These are phyloP conservation scores for Termitomyces sp. DNA, from an alignment of 768 basidiomycete genomes.

Conservation along the genomic window DNA sequence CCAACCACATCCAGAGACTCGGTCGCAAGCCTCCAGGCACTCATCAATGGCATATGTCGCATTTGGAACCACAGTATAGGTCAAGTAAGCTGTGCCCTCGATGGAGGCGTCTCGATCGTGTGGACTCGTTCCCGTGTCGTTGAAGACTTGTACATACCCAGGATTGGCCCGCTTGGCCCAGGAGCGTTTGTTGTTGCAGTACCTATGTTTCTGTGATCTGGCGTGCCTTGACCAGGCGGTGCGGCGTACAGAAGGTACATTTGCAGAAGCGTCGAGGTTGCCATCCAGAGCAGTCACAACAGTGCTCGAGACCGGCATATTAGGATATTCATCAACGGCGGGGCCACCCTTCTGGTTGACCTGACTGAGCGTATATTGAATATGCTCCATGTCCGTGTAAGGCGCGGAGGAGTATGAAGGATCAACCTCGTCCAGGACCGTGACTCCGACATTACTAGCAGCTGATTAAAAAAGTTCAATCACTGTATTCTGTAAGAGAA, in stretches of 20 bases:
- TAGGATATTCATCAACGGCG: constrained; percentile 22
- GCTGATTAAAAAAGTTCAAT: too few relatives aligned
- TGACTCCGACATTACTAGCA: too few relatives aligned
- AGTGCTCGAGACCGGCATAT: constrained; percentile 30
- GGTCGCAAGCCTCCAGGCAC: constrained; percentile 35
- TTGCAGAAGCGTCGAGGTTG: constrained; percentile 22
- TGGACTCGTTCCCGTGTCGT: constrained; percentile 35
- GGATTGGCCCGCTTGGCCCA: constrained; percentile 19
- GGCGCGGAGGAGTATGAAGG: too few relatives aligned
- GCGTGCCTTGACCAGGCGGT: constrained; percentile 11
- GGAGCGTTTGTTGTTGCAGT: too few relatives aligned
- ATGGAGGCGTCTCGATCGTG: constrained; percentile 35
- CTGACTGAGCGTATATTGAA: too few relatives aligned
- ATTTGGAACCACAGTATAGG: constrained; percentile 41
- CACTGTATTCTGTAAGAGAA: too few relatives aligned
- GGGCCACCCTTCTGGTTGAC: constrained; percentile 38
- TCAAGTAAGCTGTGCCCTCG: constrained; percentile 42
- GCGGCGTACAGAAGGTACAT: constrained; percentile 7
- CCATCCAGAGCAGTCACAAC: constrained; percentile 42
- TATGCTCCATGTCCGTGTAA: too few relatives aligned
- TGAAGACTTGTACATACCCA: constrained; percentile 31
- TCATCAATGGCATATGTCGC: constrained; percentile 39
- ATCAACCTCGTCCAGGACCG: too few relatives aligned
- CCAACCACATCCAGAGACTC: constrained; percentile 30
- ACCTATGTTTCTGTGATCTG: constrained; percentile 5